These are phyloP conservation scores for Omphalea diandra DNA, from an alignment of 441 rosid genomes.

Conservation along the genomic window DNA sequence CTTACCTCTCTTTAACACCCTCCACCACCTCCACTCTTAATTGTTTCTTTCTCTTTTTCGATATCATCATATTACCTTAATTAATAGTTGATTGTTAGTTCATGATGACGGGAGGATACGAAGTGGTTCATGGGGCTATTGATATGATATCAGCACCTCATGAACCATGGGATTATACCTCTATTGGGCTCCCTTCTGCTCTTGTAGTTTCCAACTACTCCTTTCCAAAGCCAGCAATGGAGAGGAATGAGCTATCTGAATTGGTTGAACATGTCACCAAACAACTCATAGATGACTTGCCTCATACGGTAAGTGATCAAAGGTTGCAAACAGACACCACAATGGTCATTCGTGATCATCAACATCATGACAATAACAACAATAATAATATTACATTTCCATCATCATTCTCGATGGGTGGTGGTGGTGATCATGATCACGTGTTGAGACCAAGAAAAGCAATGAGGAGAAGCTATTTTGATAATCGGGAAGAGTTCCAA, in stretches of 20 bases:
- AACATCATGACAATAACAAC: neutral
- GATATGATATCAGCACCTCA: slow-evolving; percentile 46
- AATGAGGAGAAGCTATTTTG: slow-evolving; percentile 14
- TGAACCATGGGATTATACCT: slow-evolving; percentile 41
- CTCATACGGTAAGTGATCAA: slow-evolving; percentile 32
- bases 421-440: neutral
- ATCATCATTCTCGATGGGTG: slow-evolving; percentile 22
- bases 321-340: slow-evolving; percentile 30
- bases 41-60: neutral
- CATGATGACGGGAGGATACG: slow-evolving; percentile 45
- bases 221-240: slow-evolving; percentile 31
- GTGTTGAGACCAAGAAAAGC: slow-evolving; percentile 31
- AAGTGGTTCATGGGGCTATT: slow-evolving; percentile 37
- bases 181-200: slow-evolving; percentile 24
- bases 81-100: no score
- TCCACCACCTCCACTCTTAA: slow-evolving; percentile 14
- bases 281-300: slow-evolving; percentile 52
- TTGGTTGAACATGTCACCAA: slow-evolving; percentile 64
- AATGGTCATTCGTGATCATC: slow-evolving; percentile 25
- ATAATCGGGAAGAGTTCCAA: slow-evolving; percentile 22
- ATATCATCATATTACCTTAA: neutral
- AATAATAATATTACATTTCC: slow-evolving; percentile 9
- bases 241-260: slow-evolving; percentile 55
- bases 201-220: slow-evolving; percentile 20
- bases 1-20: slow-evolving; percentile 27